Base-by-base conservation (phyloP, 2,329 filamentous ascomycete species). In the Hypomyces perniciosus region DNA sequence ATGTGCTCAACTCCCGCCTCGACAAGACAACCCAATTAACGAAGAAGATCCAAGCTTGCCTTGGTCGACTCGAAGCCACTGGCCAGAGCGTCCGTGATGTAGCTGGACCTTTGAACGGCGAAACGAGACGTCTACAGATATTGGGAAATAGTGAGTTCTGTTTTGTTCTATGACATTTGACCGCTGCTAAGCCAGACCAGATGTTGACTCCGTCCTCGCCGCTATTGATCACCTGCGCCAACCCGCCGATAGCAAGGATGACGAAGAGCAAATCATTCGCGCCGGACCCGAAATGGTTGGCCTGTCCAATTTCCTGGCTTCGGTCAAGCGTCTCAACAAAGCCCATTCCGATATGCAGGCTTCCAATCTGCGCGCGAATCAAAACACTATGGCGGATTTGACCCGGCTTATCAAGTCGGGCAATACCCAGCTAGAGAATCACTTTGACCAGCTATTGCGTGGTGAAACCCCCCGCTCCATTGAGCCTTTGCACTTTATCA, bases 11-110 rank as follows among this genome's bases (percentile, higher is more conserved):
- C 60, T 86, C 83, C 48, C 77, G 83, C 37, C 82, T 97, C 55
- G 90, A 95, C 61, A 97, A 96, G 78, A 95, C 95, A 60, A 86
- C 90, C 54, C 83, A 90, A 64, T 79, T 97, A 66, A 96, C 90
- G 31, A 96, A 93, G 74, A 96, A 95, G 75, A 96, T 99, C 50
- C 88, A 95, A 69, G 86, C 88, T 29, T 95, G 89, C 46, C 78
- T 96, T 59, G 81, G 83, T 35, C 81, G 91, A 50, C 77, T 99
- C 33, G 90, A 97, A 61, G 83, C 85, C 35, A 95, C 89, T 48
- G 93, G 92, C 13, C 90, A 90, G 70, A 91, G 87, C 54, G 90
- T 97, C 20, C 86, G 90, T 62, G 89, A 96, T 64, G 91, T 95
- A 8, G 90, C 95, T 50, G 90, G 90, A 1, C 93, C 93, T 7